Evolutionary conservation across 2,329 filamentous ascomycete species (phyloP), one percentile per base, ranked within the genome.

Genomic region (Apiospora aurea): DNA sequence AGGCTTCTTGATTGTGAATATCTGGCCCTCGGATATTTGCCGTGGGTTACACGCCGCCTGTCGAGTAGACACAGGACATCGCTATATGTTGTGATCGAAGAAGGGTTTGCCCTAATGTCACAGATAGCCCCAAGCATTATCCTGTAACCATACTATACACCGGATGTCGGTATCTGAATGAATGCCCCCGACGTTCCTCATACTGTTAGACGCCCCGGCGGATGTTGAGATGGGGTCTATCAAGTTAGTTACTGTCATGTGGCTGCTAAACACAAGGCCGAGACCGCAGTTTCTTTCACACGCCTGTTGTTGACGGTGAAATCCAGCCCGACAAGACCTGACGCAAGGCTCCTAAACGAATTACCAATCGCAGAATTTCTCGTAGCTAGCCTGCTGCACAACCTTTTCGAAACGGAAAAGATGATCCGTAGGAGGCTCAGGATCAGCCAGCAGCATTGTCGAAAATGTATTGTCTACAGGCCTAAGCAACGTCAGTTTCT

Each of bases 391-490:
- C 26, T 49, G 67, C 67, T 34, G 67, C 34, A 49, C 47, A 38
- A 49, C 67, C 67, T 11, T 38, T 49, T 34, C 26, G 18, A 69
- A 47, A 49, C 44, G 67, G 67, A 49, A 47, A 49, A 13, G 67
- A 41, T 69, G 18, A 49, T 47, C 67, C 26, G 44, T 47, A 49
- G 18, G 10, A 49, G 26, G 67, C 67, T 49, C 26, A 26, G 44
- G 47, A 69, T 71, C 70, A 71, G 38, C 43, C 67, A 29, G 26
- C 68, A 72, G 75, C 75, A 67, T 80, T 77, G 64, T 78, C 82
- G 73, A 87, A 84, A 49, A 90, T 82, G 78, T 89, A 90, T 75
- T 88, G 86, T 73, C 87, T 85, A 79, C 88, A 89, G 5, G 88
- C 87, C 80, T 74, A 82, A 73, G 75, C 70, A 66, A 61, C 76